Evolutionary conservation across 257 asterid species (phyloP).

Genomic region (Petunia secreta): DNA sequence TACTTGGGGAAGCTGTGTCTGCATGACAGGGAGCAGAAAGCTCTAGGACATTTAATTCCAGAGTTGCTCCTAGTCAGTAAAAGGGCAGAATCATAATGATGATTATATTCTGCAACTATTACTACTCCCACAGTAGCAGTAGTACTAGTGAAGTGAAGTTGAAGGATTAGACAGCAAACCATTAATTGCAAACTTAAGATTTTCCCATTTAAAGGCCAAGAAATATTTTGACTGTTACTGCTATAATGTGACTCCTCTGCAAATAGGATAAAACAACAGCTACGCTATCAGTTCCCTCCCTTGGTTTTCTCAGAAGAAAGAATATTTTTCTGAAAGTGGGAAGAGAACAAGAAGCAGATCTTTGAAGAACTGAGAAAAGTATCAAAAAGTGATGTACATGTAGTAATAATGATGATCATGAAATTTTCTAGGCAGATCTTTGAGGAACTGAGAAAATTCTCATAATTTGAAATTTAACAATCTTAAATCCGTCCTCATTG

Average conservation of each 20-base stretch:
- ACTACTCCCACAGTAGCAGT: not conserved
- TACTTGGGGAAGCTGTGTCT: not conserved
- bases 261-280: not conserved
- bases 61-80: not conserved
- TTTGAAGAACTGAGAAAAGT: not conserved
- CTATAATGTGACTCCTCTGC: not conserved
- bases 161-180: constrained; percentile 5
- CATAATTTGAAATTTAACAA: too few relatives aligned
- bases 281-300: not conserved
- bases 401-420: not conserved
- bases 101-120: not conserved
- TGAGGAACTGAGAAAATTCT: too few relatives aligned
- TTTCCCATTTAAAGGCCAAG: constrained; percentile 15
- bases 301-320: not conserved
- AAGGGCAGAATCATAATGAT: not conserved
- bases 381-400: not conserved
- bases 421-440: not conserved
- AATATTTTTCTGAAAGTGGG: constrained; percentile 16
- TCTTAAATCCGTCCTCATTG: too few relatives aligned
- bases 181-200: constrained; percentile 9
- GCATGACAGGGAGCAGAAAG: not conserved
- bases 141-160: not conserved
- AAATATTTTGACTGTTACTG: not conserved
- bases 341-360: not conserved
- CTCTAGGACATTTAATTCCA: not conserved